Percentiles rank a stretch among this genome's conserved stretches.
Conservation (phyloP, 139 green algal genomes). For the Tetradesmus obliquus region DNA sequence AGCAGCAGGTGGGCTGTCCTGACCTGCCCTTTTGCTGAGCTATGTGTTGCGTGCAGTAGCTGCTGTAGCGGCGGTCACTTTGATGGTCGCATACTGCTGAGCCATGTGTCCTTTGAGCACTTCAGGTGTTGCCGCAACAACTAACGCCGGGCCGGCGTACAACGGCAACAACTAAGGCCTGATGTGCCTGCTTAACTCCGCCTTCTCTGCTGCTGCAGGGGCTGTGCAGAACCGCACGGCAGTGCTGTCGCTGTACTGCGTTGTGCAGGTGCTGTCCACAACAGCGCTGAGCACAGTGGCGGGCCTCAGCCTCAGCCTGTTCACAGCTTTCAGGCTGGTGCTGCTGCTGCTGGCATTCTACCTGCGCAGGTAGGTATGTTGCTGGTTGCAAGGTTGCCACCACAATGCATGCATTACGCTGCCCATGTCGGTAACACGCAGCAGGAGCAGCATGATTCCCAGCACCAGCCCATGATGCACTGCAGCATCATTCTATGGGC, state of each 20-base stretch:
- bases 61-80: too few species aligned
- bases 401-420: not conserved
- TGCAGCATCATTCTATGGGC: not conserved
- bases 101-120: too few species aligned
- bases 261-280: not conserved
- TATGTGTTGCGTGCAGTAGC: too few species aligned
- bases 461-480: not conserved
- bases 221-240: not conserved
- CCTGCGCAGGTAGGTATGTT: not conserved
- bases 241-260: not conserved
- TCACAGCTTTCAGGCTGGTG: not conserved
- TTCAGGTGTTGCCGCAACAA: too few species aligned
- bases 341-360: constrained; percentile 1
- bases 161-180: too few species aligned
- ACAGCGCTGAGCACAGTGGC: not conserved
- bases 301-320: not conserved
- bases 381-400: not conserved
- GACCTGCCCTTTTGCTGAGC: too few species aligned
- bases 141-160: too few species aligned
- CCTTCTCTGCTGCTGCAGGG: not conserved
- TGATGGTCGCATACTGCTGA: too few species aligned
- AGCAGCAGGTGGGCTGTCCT: not conserved
- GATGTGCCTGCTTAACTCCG: too few species aligned
- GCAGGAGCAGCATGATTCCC: not conserved
- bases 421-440: not conserved